These are phyloP conservation scores for Fomitiporia mediterranea DNA, from an alignment of 1,284 basidiomycete species.

Conservation along the genomic window DNA sequence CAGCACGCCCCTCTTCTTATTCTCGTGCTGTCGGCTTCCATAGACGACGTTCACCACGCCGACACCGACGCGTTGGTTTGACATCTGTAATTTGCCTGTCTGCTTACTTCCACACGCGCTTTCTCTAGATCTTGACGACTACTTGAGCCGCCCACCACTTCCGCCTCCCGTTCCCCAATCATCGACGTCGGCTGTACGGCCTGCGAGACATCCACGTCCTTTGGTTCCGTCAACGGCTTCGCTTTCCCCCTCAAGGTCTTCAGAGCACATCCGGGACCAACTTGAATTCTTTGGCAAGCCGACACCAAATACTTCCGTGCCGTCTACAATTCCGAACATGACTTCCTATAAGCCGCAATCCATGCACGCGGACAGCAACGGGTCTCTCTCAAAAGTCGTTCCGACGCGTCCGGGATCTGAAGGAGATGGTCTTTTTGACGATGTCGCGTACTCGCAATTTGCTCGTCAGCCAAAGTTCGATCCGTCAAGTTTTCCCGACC, in stretches of 20 bases:
- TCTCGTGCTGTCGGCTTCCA: not conserved
- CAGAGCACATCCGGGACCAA: slow-evolving; percentile 11
- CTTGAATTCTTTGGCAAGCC: slow-evolving; percentile 9
- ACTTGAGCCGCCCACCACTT: slow-evolving; percentile 5
- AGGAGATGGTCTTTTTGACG: slow-evolving; percentile 37
- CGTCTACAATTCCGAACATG: slow-evolving; percentile 5
- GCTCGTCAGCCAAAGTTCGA: slow-evolving; percentile 49
- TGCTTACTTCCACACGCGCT: not conserved
- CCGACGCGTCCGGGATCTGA: slow-evolving; percentile 32
- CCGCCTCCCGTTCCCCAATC: slow-evolving; percentile 10
- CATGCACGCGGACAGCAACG: slow-evolving; percentile 2
- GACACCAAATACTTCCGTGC: not conserved
- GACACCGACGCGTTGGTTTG: slow-evolving; percentile 8
- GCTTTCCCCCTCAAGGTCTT: not conserved
- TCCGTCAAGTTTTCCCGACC: slow-evolving; percentile 56
- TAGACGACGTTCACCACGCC: slow-evolving; percentile 4
- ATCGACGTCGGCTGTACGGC: slow-evolving; percentile 5
- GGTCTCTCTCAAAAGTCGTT: slow-evolving; percentile 1
- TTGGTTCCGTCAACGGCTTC: not conserved
- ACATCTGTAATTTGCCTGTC: not conserved
- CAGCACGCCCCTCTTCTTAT: not conserved
- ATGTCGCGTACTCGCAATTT: slow-evolving; percentile 35
- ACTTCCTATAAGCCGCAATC: slow-evolving; percentile 6
- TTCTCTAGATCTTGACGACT: slow-evolving; percentile 15
- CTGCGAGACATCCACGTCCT: not conserved